Conservation (phyloP, 2,329 filamentous ascomycete species). For the Phialemoniopsis sp. region DNA sequence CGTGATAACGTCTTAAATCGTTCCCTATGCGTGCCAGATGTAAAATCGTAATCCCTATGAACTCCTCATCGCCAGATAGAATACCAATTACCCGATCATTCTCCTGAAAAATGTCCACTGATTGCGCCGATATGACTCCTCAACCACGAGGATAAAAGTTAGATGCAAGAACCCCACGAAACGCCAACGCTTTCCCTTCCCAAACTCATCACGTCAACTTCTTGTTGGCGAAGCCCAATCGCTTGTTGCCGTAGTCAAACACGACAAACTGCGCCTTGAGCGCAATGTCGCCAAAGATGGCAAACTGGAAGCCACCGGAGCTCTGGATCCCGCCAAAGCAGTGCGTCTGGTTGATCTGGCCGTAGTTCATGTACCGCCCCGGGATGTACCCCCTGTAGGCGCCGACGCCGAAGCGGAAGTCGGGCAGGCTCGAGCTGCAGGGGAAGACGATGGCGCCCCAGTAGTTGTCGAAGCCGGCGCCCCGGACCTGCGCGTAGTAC, state of each 20-base stretch:
- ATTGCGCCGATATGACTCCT: too few relatives aligned
- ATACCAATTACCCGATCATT: too few relatives aligned
- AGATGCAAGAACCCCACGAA: too few relatives aligned
- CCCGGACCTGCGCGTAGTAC: conserved; percentile 54
- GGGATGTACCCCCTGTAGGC: conserved; percentile 17
- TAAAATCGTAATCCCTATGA: too few relatives aligned
- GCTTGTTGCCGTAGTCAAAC: conserved; percentile 53
- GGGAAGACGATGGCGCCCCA: conserved; percentile 55
- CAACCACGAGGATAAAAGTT: too few relatives aligned
- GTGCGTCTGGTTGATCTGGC: conserved; percentile 31
- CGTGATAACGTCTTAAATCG: too few relatives aligned
- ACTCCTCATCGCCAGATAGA: too few relatives aligned
- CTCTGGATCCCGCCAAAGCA: conserved; percentile 78
- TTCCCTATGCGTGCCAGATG: too few relatives aligned
- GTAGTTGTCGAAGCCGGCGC: conserved; percentile 34
- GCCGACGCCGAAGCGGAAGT: conserved; percentile 20
- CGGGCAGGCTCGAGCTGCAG: conserved; percentile 45
- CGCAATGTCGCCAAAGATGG: conserved; percentile 75
- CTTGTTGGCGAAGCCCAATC: conserved; percentile 44
- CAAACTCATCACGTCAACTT: neutral
- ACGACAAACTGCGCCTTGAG: conserved; percentile 74
- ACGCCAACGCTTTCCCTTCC: too few relatives aligned
- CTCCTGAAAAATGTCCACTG: too few relatives aligned
- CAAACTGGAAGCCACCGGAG: conserved; percentile 38
- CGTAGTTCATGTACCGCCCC: conserved; percentile 25